Evolutionary conservation across 176 grass and related monocot genomes (phyloP).

Genomic region (Raddia guianensis): DNA sequence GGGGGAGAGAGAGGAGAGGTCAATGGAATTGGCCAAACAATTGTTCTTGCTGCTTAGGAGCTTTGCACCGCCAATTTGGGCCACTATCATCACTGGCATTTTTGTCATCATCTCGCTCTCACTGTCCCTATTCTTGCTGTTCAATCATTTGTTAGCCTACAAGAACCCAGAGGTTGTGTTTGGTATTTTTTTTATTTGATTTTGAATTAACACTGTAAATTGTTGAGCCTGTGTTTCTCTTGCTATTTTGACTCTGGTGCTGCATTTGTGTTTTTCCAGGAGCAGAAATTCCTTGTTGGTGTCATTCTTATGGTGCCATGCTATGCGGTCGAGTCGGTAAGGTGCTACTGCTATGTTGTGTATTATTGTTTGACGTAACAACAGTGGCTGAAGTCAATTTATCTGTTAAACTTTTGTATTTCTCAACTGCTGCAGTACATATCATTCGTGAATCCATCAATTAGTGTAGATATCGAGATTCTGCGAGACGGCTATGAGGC

Average conservation of each 20-base stretch:
- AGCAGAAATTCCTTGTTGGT: conserved; percentile 88
- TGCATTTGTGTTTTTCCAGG: conserved; percentile 49
- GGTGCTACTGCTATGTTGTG: conserved; percentile 39
- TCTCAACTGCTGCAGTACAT: conserved; percentile 56
- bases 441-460: conserved; percentile 82
- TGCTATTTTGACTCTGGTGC: neutral
- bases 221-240: neutral
- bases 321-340: conserved; percentile 86
- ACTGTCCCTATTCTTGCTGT: conserved; percentile 70
- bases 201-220: conserved; percentile 10
- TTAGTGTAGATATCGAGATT: conserved; percentile 84
- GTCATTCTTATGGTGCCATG: conserved; percentile 87
- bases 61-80: conserved; percentile 61
- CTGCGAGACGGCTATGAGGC: conserved; percentile 88
- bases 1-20: neutral
- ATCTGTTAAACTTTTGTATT: neutral
- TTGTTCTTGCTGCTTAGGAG: conserved; percentile 36
- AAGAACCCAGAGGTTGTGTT: conserved; percentile 80
- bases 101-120: conserved; percentile 52
- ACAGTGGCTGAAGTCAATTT: neutral
- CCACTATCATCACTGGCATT: conserved; percentile 49
- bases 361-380: conserved; percentile 11
- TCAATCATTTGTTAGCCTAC: conserved; percentile 82
- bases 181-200: conserved; percentile 10
- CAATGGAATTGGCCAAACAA: conserved; percentile 46